Evolutionary conservation across 306 rosid species (phyloP).

Genomic region (Heteromeles arbutifolia): DNA sequence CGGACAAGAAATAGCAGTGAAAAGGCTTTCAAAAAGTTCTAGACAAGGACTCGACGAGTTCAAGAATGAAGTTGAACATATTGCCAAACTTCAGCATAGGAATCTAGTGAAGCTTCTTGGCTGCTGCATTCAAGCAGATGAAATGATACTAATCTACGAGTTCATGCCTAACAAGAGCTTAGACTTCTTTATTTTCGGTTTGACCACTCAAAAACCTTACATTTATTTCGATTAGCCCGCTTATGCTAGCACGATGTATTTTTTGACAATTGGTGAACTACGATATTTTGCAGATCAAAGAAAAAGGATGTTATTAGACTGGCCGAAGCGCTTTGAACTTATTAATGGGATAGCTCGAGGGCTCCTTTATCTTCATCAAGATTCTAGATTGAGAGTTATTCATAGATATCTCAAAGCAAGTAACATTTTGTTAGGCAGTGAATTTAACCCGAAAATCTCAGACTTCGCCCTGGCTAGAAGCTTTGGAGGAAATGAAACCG

Average conservation of each 20-base stretch:
- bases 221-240: no score
- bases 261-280: no score
- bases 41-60: slow-evolving; percentile 15
- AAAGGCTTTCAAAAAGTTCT: neutral
- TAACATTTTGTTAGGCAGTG: slow-evolving; percentile 28
- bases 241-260: no score
- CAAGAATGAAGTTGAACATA: slow-evolving; percentile 5
- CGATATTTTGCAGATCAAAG: neutral
- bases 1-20: neutral
- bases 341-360: slow-evolving; percentile 30
- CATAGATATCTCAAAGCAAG: slow-evolving; percentile 40
- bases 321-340: slow-evolving; percentile 22
- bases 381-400: slow-evolving; percentile 34
- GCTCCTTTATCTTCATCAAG: slow-evolving; percentile 37
- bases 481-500: slow-evolving; percentile 3
- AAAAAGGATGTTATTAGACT: neutral
- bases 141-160: slow-evolving; percentile 32
- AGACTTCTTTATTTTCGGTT: slow-evolving; percentile 40
- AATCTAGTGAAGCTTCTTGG: slow-evolving; percentile 39
- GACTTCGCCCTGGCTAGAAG: slow-evolving; percentile 35
- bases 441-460: slow-evolving; percentile 30
- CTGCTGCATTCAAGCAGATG: slow-evolving; percentile 27
- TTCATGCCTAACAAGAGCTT: slow-evolving; percentile 39
- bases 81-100: slow-evolving; percentile 29
- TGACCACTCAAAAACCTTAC: neutral